Conservation (phyloP, 768 basidiomycete genomes). For the Coprinellus micaceus region DNA sequence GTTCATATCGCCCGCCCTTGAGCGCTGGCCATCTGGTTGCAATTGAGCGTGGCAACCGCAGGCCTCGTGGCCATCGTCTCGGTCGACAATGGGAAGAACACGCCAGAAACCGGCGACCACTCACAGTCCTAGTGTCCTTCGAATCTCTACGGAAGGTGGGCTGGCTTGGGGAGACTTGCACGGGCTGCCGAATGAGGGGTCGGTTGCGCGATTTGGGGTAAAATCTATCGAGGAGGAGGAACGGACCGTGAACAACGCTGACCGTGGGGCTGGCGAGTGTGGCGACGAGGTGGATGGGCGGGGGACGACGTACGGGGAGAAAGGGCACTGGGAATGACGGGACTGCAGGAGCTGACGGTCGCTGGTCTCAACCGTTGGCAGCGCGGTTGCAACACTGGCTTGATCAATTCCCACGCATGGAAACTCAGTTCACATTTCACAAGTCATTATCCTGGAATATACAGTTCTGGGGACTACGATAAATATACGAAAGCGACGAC, state of each 20-base stretch:
- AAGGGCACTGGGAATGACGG: conserved; percentile 14
- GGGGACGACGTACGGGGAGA: conserved; percentile 10
- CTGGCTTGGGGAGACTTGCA: conserved; percentile 3
- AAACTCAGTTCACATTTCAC: conserved; percentile 9
- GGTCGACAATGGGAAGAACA: conserved; percentile 17
- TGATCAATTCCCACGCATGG: conserved; percentile 27
- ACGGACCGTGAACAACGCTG: conserved; percentile 5
- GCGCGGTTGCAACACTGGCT: conserved; percentile 42
- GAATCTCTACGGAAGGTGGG: conserved; percentile 21
- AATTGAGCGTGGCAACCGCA: conserved; percentile 34
- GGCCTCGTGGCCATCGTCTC: conserved; percentile 38
- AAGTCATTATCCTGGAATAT: not conserved
- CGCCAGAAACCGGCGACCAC: not conserved
- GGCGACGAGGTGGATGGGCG: not conserved
- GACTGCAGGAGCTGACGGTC: conserved; percentile 33
- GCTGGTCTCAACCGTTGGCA: conserved; percentile 34
- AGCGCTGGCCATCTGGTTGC: conserved; percentile 16
- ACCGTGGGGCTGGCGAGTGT: not conserved
- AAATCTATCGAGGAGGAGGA: conserved; percentile 8
- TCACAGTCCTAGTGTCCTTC: conserved; percentile 7
- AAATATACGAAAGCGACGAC: not conserved
- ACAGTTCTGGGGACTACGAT: not conserved
- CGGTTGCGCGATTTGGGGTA: conserved; percentile 10
- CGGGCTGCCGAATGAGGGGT: conserved; percentile 1
- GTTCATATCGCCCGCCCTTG: conserved; percentile 29